Conservation (phyloP, 2,329 filamentous ascomycete genomes). For the Fusarium anguioides region DNA sequence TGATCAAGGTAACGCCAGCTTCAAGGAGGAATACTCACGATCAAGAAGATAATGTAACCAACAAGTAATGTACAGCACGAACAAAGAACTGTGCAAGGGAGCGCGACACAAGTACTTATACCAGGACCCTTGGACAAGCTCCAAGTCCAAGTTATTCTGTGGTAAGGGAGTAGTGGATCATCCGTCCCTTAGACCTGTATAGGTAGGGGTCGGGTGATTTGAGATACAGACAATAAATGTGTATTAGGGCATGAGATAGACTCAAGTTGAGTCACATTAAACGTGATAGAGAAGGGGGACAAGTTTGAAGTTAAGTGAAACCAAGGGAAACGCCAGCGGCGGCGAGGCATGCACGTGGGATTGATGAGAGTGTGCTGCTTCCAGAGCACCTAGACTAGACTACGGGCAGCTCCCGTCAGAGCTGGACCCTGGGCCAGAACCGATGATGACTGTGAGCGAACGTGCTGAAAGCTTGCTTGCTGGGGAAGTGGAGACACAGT, state of each 20-base stretch:
- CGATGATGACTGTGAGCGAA: slow-evolving; percentile 24
- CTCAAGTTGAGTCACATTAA: not conserved
- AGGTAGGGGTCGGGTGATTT: slow-evolving; percentile 19
- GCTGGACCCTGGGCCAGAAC: slow-evolving; percentile 31
- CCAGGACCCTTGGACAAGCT: slow-evolving; percentile 5
- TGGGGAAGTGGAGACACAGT: slow-evolving; percentile 26
- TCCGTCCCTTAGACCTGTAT: slow-evolving; percentile 12
- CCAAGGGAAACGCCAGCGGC: slow-evolving; percentile 26
- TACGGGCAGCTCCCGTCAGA: not conserved
- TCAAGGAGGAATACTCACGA: slow-evolving; percentile 4
- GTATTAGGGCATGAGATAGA: not conserved
- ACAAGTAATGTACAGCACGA: not conserved
- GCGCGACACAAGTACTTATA: slow-evolving; percentile 25
- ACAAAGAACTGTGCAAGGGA: slow-evolving; percentile 15
- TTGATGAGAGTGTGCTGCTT: not conserved
- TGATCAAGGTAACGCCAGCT: not conserved
- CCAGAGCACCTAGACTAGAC: not conserved
- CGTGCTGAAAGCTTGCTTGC: slow-evolving; percentile 38
- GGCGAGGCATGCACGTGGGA: slow-evolving; percentile 40
- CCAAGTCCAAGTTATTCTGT: not conserved
- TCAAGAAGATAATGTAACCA: not conserved
- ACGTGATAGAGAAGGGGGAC: slow-evolving; percentile 1
- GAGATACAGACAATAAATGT: not conserved
- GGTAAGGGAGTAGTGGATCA: slow-evolving; percentile 15
- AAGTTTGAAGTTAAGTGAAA: slow-evolving; percentile 1